A percentile compares a stretch with the other conserved stretches of the same genome.
Evolutionary conservation across 1,139 yeast genomes (phyloP).

Genomic region (Pichia sp.): DNA sequence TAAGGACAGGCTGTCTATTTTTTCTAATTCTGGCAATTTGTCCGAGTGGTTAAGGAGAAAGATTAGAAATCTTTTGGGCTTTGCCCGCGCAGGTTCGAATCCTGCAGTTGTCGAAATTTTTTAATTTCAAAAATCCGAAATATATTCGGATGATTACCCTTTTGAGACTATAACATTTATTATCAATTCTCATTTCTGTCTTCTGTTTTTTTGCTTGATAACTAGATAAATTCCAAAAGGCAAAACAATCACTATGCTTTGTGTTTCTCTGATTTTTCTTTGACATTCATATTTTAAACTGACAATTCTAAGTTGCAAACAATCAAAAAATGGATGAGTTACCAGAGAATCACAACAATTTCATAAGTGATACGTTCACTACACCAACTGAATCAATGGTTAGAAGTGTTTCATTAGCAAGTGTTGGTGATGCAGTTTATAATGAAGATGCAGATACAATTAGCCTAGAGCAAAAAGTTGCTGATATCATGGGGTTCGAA

Average conservation of each 20-base stretch:
- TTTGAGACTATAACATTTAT: too few relatives aligned
- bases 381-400: constrained; percentile 80
- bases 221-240: too few relatives aligned
- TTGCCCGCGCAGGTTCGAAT: constrained; percentile 38
- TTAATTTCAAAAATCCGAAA: not conserved
- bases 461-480: constrained; percentile 59
- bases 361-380: constrained; percentile 88
- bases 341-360: constrained; percentile 29
- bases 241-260: too few relatives aligned
- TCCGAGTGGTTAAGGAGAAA: constrained; percentile 35
- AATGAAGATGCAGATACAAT: constrained; percentile 72
- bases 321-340: too few relatives aligned
- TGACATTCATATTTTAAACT: too few relatives aligned
- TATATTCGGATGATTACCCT: too few relatives aligned
- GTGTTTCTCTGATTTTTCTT: too few relatives aligned
- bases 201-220: too few relatives aligned
- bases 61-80: constrained; percentile 38
- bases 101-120: constrained; percentile 32
- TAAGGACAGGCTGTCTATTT: too few relatives aligned
- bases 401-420: constrained; percentile 49
- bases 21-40: too few relatives aligned
- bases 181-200: too few relatives aligned
- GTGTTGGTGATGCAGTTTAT: constrained; percentile 85
- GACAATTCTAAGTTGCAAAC: too few relatives aligned
- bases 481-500: constrained; percentile 69